These are phyloP conservation scores for Pestalotiopsis sp. DNA, from an alignment of 2,329 filamentous ascomycete species.

Conservation along the genomic window DNA sequence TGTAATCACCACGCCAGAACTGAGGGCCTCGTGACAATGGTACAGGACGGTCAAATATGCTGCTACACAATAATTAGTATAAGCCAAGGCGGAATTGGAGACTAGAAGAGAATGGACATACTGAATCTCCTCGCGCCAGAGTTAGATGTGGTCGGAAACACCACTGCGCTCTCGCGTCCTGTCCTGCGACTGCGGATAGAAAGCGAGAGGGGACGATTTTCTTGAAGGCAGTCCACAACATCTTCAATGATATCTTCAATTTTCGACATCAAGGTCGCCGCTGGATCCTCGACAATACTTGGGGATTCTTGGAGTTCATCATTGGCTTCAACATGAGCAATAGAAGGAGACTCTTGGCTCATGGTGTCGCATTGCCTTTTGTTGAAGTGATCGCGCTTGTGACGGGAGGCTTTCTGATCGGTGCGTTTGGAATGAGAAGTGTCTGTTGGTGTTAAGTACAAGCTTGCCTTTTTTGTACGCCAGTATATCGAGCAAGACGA, in stretches of 20 bases:
- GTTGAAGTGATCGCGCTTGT: too few relatives aligned
- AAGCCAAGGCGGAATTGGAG: conserved; percentile 6
- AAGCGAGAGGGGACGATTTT: conserved; percentile 48
- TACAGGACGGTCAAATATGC: conserved; percentile 61
- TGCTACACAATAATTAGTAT: conserved; percentile 38
- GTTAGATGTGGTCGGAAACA: conserved; percentile 24
- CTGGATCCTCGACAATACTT: conserved; percentile 10
- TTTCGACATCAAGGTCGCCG: conserved; percentile 44
- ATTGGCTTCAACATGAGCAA: neutral
- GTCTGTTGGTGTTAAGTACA: too few relatives aligned
- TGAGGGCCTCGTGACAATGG: conserved; percentile 60
- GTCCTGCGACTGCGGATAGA: conserved; percentile 42
- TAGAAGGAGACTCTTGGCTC: neutral
- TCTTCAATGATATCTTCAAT: conserved; percentile 56
- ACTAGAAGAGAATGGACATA: conserved; percentile 22
- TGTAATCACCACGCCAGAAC: conserved; percentile 56
- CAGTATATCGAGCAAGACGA: too few relatives aligned
- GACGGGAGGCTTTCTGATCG: too few relatives aligned
- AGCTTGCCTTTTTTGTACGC: too few relatives aligned
- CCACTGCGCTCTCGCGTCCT: conserved; percentile 22
- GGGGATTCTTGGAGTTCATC: neutral
- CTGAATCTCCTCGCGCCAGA: conserved; percentile 29
- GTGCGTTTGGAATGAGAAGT: too few relatives aligned
- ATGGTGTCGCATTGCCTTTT: neutral
- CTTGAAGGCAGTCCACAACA: conserved; percentile 34